These are phyloP conservation scores for Entonaema liquescens DNA, from an alignment of 495 filamentous ascomycete species.

Conservation along the genomic window DNA sequence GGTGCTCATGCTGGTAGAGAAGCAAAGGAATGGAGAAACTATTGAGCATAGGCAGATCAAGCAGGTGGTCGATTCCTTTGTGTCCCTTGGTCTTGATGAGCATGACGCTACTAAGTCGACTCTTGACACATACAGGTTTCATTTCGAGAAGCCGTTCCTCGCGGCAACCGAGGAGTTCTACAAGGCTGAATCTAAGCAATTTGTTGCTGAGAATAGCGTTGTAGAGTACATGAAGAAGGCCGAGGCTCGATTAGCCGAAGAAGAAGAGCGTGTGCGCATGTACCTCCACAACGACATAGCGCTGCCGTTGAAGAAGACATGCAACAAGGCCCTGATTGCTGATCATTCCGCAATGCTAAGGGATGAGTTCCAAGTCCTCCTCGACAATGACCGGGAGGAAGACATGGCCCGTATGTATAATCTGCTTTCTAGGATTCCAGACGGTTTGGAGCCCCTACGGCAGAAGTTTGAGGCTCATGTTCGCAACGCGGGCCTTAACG, in stretches of 20 bases:
- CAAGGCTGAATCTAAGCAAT: constrained; percentile 88
- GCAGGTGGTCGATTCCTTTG: constrained; percentile 95
- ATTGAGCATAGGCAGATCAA: constrained; percentile 98
- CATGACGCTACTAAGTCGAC: constrained; percentile 92
- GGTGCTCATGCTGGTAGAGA: constrained; percentile 94
- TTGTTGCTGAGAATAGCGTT: constrained; percentile 95
- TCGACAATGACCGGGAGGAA: constrained; percentile 93
- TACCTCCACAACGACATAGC: constrained; percentile 93
- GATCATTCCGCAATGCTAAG: constrained; percentile 83
- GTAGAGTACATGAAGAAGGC: constrained; percentile 99
- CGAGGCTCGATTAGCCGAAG: constrained; percentile 87
- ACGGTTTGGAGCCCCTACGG: constrained; percentile 90
- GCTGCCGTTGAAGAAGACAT: constrained; percentile 81
- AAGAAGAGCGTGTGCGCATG: constrained; percentile 91
- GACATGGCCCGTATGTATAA: constrained; percentile 97
- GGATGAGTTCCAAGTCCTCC: constrained; percentile 94
- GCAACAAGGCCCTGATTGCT: constrained; percentile 87
- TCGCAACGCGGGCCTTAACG: constrained; percentile 82
- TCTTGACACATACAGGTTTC: constrained; percentile 88
- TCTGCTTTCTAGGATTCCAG: constrained; percentile 87
- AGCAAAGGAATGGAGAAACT: constrained; percentile 96
- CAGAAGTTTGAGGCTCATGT: constrained; percentile 93
- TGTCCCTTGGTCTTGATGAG: constrained; percentile 94
- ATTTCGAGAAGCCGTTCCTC: constrained; percentile 94
- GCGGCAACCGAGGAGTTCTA: constrained; percentile 86